Evolutionary conservation across 805 yeast genomes (phyloP).

Genomic region (Starmera caribaea): DNA sequence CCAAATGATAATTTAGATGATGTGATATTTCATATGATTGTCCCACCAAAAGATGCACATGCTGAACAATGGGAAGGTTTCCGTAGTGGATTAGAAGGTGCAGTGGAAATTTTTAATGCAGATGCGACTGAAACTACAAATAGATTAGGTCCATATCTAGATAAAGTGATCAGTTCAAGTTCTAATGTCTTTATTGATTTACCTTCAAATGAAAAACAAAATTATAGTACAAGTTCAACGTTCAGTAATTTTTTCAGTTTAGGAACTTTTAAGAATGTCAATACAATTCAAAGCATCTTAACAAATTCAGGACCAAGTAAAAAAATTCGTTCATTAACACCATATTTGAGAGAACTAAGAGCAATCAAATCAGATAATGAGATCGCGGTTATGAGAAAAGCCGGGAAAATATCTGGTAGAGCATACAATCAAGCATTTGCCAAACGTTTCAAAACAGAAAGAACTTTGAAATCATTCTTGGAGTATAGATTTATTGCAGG

Average conservation of each 20-base stretch:
- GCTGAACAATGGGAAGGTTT: constrained; percentile 95
- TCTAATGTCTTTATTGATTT: constrained; percentile 48
- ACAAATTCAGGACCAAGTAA: constrained; percentile 20
- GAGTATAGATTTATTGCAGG: constrained; percentile 77
- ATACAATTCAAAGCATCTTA: constrained; percentile 19
- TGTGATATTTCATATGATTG: constrained; percentile 64
- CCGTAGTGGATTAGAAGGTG: constrained; percentile 81
- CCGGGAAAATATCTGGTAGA: constrained; percentile 73
- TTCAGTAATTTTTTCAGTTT: constrained; percentile 22
- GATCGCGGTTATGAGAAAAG: constrained; percentile 67
- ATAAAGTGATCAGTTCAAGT: constrained; percentile 37
- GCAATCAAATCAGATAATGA: constrained; percentile 71
- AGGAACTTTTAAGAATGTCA: constrained; percentile 15
- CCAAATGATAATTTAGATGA: constrained; percentile 42
- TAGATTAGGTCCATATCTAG: constrained; percentile 32
- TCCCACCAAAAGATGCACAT: constrained; percentile 69
- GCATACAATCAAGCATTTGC: constrained; percentile 82
- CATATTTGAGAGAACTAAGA: constrained; percentile 41
- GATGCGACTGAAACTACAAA: constrained; percentile 55
- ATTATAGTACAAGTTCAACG: constrained; percentile 13
- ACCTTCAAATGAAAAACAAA: constrained; percentile 15
- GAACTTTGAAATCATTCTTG: constrained; percentile 67
- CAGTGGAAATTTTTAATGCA: constrained; percentile 76
- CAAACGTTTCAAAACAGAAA: constrained; percentile 56
- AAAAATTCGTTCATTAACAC: constrained; percentile 32